These are phyloP conservation scores for Chaetomium cochliodes DNA, from an alignment of 495 filamentous ascomycete genomes.

Conservation along the genomic window DNA sequence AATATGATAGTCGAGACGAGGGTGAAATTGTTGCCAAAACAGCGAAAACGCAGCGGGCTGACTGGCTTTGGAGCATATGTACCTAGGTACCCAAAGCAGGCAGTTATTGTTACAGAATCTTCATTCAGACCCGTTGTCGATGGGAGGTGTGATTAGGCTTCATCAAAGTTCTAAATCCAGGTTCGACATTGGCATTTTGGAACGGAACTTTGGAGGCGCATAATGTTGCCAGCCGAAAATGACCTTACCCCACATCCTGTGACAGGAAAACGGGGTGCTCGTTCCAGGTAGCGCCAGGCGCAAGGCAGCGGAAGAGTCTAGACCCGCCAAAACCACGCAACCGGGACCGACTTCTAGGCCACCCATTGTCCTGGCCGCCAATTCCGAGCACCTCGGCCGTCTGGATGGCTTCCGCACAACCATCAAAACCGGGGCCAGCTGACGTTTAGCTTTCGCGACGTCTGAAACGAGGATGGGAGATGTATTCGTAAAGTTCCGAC, in stretches of 20 bases:
- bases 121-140: neutral
- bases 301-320: no score
- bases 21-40: no score
- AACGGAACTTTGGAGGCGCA: neutral
- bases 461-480: neutral
- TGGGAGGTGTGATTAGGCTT: neutral
- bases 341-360: neutral
- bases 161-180: neutral
- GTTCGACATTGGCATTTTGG: neutral
- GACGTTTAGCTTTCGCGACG: neutral
- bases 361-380: no score
- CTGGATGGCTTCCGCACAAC: neutral
- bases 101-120: neutral
- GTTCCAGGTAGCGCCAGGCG: conserved; percentile 6
- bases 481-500: no score
- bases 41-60: no score
- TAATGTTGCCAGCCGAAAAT: neutral
- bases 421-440: neutral
- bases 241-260: neutral
- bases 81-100: no score
- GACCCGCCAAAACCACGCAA: no score
- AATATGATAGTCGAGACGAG: no score
- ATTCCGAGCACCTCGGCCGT: no score
- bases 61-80: no score
- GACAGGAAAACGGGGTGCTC: neutral